Evolutionary conservation across 2,329 filamentous ascomycete genomes (phyloP), one percentile per base, ranked within the genome.

Genomic region (Phoma sp.): DNA sequence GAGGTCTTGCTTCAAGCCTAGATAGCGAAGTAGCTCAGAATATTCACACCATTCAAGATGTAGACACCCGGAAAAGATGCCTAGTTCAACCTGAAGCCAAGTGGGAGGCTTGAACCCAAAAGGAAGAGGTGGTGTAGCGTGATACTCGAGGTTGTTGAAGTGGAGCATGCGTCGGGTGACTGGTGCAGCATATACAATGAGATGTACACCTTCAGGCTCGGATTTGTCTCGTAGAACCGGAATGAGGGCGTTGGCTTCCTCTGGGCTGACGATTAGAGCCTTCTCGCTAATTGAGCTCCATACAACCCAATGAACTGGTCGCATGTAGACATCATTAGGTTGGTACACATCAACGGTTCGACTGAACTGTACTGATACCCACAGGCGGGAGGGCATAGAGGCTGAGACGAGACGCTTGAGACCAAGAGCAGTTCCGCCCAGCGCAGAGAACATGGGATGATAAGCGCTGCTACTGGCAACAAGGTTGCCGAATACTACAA

Each of bases 301-400:
- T 0, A 90, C 68, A 2, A 90, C 64, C 86, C 85, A 90, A 21
- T 86, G 82, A 0, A 87, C 83, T 0, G 82, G 71, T 1, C 81
- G 77, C 60, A 74, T 46, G 43, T 79, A 81, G 23, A 78, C 72
- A 42, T 81, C 78, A 47, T 75, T 70, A 57, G 81, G 57, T n/a
- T 62, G 53, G 6, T 42, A 53, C 2, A 65, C 32, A 2, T 73
- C 69, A 2, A 85, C 76, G 0, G 83, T 84, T 21, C 75, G 73
- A 2, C 64, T 71, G 52, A 84, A 87, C 52, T 87, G 80, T 0
- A 50, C 56, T 0, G 80, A 80, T 0, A 80, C 69, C 52, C 70
- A 78, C 0, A 82, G 56, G 7, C 60, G 64, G 12, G 50, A 53
- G 10, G 38, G 20, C 50, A 53, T 47, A 3, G 50, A 53, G 0